Percentiles rank a stretch among this genome's conserved stretches.
Conservation (phyloP, 75 land plant genomes). For the Gnetum montanum region DNA sequence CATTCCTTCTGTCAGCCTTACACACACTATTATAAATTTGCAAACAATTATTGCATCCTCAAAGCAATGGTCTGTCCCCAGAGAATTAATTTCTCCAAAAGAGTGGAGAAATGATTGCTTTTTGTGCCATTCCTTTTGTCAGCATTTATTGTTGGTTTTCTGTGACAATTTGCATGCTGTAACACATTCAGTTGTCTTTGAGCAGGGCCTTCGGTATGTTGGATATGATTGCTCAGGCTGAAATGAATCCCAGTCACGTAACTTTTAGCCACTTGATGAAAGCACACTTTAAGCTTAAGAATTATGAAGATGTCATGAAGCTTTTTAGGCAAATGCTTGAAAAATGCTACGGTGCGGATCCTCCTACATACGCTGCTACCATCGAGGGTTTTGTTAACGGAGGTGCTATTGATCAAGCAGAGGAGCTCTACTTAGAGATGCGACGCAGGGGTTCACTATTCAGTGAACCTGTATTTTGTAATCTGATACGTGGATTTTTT, state of each 20-base stretch:
- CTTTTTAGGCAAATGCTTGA: slow-evolving; percentile 50
- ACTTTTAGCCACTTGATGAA: slow-evolving; percentile 61
- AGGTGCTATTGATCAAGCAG: slow-evolving; percentile 37
- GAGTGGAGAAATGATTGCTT: too few species aligned
- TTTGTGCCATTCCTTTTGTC: slow-evolving; percentile 2
- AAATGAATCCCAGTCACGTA: slow-evolving; percentile 35
- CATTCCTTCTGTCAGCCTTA: too few species aligned
- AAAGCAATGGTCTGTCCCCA: too few species aligned
- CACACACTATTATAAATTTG: too few species aligned
- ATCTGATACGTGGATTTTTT: slow-evolving; percentile 34
- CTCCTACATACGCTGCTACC: slow-evolving; percentile 40
- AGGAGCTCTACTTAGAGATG: slow-evolving; percentile 40
- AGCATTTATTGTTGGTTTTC: slow-evolving; percentile 9
- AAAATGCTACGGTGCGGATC: slow-evolving; percentile 54
- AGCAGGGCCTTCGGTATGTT: slow-evolving; percentile 28
- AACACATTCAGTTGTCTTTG: slow-evolving; percentile 27
- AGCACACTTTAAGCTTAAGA: slow-evolving; percentile 36
- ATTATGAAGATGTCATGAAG: slow-evolving; percentile 41
- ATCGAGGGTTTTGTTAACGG: slow-evolving; percentile 39
- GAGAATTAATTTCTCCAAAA: slow-evolving; percentile 8
- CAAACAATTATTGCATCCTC: too few species aligned
- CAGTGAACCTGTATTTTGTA: slow-evolving; percentile 23
- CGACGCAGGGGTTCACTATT: slow-evolving; percentile 27
- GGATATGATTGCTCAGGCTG: slow-evolving; percentile 34
- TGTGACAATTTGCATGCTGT: slow-evolving; percentile 14